A percentile compares a stretch with the other conserved stretches of the same genome.
phyloP scores from a whole-genome alignment of 768 basidiomycete species.

The Hirschioporus abietinus region DNA sequence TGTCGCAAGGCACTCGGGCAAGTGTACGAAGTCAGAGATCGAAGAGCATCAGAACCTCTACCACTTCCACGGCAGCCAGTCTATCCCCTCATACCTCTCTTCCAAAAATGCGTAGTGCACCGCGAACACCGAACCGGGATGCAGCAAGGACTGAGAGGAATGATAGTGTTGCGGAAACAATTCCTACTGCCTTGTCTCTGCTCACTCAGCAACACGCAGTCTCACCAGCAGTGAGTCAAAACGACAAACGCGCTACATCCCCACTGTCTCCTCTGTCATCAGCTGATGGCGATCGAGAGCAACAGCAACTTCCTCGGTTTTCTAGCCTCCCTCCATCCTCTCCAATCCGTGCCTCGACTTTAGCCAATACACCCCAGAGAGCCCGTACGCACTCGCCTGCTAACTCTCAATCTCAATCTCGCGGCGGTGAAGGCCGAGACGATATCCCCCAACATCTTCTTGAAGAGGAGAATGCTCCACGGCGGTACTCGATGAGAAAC shows the following conservation, averaged over 20 bases:
- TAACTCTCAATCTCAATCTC: conserved; percentile 3
- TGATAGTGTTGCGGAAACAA: neutral
- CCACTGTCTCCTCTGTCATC: neutral
- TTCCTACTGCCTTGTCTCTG: neutral
- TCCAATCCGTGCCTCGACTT: conserved; percentile 11
- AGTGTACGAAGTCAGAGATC: neutral
- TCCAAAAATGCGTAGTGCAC: neutral
- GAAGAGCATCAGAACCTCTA: neutral
- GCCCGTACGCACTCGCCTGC: neutral
- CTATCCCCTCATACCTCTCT: neutral
- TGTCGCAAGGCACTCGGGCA: neutral
- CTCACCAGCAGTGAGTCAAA: neutral
- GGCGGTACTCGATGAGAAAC: conserved; percentile 50
- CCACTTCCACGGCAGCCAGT: neutral
- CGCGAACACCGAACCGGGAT: too few relatives aligned
- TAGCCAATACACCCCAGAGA: conserved; percentile 7
- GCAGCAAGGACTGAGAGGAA: neutral
- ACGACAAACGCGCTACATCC: neutral
- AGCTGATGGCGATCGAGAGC: neutral
- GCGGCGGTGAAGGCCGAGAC: conserved; percentile 9
- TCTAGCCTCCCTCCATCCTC: neutral
- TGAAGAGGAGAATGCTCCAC: conserved; percentile 2
- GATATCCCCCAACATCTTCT: neutral
- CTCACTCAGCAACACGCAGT: too few relatives aligned
- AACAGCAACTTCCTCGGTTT: neutral